Evolutionary conservation across 345 rosid species (phyloP).

Genomic region (Murraya koenigii): DNA sequence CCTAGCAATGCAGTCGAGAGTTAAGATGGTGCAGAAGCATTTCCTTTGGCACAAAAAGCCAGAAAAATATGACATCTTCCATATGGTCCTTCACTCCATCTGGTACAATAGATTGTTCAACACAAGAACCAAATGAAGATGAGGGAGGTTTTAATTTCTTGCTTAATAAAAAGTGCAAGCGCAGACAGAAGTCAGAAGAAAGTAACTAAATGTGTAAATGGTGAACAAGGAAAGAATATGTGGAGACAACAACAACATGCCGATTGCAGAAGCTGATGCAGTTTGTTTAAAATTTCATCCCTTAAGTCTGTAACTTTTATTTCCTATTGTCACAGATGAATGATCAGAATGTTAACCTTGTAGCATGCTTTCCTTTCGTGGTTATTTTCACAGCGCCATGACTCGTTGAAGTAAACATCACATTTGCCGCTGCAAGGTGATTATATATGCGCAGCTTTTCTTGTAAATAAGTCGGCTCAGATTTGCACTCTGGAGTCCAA

Average conservation of each 20-base stretch:
- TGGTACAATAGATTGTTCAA: slow-evolving; percentile 72
- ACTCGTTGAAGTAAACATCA: not conserved
- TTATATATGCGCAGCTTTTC: not conserved
- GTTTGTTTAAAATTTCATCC: not conserved
- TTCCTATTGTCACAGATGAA: not conserved
- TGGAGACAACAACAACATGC: not conserved
- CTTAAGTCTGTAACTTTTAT: not conserved
- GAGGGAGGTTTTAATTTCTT: not conserved
- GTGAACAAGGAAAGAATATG: not conserved
- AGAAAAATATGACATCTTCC: slow-evolving; percentile 65
- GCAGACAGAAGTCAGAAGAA: not conserved
- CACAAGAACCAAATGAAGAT: slow-evolving; percentile 35
- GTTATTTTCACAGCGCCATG: not conserved
- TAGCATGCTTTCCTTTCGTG: not conserved
- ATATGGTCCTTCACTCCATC: slow-evolving; percentile 80
- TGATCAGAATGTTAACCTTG: not conserved
- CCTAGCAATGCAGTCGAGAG: slow-evolving; percentile 57
- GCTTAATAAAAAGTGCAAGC: not conserved
- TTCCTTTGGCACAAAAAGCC: slow-evolving; percentile 87
- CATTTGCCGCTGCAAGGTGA: not conserved
- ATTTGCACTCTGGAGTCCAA: not conserved
- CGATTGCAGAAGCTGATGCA: not conserved
- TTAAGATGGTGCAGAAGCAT: slow-evolving; percentile 71
- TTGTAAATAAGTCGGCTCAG: not conserved
- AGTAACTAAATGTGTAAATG: not conserved